Evolutionary conservation across 345 rosid genomes (phyloP).

Genomic region (Sonneratia caseolaris): DNA sequence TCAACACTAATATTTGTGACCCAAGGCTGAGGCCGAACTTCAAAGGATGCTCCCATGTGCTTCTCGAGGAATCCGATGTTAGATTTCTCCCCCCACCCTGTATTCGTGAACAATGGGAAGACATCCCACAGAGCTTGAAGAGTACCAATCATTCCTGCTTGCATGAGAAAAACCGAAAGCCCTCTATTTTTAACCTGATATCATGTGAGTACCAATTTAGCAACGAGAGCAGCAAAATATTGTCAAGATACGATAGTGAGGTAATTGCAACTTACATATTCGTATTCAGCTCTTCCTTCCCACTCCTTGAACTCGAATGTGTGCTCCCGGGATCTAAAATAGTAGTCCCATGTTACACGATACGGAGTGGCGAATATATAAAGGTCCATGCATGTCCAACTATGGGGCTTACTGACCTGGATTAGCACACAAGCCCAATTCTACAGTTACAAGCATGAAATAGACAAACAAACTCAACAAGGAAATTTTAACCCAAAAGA

Average conservation of each 20-base stretch:
- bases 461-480: not conserved
- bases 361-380: conserved; percentile 94
- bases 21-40: conserved; percentile 51
- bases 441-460: conserved; percentile 4
- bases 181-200: conserved; percentile 80
- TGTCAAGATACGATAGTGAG: not conserved
- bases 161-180: conserved; percentile 89
- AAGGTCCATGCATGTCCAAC: conserved; percentile 98
- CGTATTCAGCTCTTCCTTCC: conserved; percentile 88
- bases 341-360: conserved; percentile 94
- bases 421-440: conserved; percentile 14
- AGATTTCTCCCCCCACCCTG: conserved; percentile 88
- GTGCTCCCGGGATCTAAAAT: conserved; percentile 74
- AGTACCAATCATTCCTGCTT: conserved; percentile 96
- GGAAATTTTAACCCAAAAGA: too few species aligned
- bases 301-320: conserved; percentile 66
- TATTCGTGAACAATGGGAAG: conserved; percentile 88
- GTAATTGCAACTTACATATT: conserved; percentile 52
- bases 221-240: not conserved
- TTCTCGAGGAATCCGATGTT: conserved; percentile 76
- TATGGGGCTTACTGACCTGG: conserved; percentile 75
- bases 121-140: conserved; percentile 92
- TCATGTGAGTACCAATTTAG: not conserved
- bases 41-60: conserved; percentile 81
- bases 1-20: conserved; percentile 34